Evolutionary conservation across 805 yeast species (phyloP), one percentile per base, ranked within the genome.

Genomic region (Candida odintsovae): DNA sequence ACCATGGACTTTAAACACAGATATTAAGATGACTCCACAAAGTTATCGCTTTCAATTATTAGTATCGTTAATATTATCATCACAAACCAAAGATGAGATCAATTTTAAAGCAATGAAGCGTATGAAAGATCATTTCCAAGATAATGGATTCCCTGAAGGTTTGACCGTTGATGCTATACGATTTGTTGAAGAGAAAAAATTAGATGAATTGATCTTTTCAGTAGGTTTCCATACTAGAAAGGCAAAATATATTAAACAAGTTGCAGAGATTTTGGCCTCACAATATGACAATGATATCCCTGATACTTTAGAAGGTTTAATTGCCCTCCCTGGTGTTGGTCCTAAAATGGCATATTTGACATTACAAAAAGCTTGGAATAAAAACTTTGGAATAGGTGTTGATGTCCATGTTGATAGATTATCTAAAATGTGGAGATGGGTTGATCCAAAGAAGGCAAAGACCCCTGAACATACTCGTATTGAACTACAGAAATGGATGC

Each of bases 271-370:
- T 5, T 53, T 90, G 9, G 55, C 58, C 3, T 75, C 72, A 1
- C 57, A 73, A 19, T 80, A 72, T 59, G 67, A 69, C 11, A 80
- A 81, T 8, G 97, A 90, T 53, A 74, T 92, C 3, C 98, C 98
- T 0, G 65, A 74, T 48, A 73, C 82, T 2, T 72, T 86, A 9
- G 80, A 75, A 7, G 90, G 83, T 1, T 71, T 90, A 43, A 71
- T 77, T 6, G 64, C 75, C 0, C 67, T 90, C 28, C 97, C 97
- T 0, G 98, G 98, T 0, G 95, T 90, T 3, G 98, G 98, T 0
- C 96, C 96, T 9, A 90, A 90, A 62, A 90, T 90, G 98, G 96
- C 95, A 0, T 85, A 77, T 61, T 66, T 90, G 36, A 72, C 90
- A 2, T 68, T 89, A 48, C 96, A 89, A 57, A 76, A 79, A 37